phyloP scores from a whole-genome alignment of 2,329 filamentous ascomycete genomes.

The Aureobasidium zeae region DNA sequence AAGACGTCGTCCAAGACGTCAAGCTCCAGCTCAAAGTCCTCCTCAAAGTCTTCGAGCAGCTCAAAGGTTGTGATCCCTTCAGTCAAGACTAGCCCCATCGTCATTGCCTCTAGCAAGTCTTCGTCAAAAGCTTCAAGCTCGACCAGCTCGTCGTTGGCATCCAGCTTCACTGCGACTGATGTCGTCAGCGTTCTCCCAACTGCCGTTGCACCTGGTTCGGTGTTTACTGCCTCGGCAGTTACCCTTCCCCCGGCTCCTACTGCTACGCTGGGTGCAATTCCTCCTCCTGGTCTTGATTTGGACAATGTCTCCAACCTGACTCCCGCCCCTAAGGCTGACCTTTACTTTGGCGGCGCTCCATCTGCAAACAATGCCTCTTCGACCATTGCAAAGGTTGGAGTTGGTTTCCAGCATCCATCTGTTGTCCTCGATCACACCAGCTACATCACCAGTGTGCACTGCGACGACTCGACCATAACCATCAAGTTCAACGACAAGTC shows the following conservation, averaged over 20 bases:
- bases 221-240: constrained; percentile 6
- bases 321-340: background rate
- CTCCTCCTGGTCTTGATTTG: constrained; percentile 11
- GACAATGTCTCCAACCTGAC: constrained; percentile 13
- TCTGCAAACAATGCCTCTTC: background rate
- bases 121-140: no score
- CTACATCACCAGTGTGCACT: constrained; percentile 16
- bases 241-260: constrained; percentile 4
- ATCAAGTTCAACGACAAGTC: constrained; percentile 13
- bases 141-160: background rate
- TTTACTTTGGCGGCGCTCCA: constrained; percentile 9
- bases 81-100: background rate
- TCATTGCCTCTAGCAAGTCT: background rate
- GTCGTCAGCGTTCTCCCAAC: background rate
- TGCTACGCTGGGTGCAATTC: constrained; percentile 1
- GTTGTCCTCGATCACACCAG: constrained; percentile 17
- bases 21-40: no score
- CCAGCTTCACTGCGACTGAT: background rate
- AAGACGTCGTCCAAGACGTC: background rate
- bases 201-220: background rate
- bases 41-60: no score
- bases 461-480: constrained; percentile 3
- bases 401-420: constrained; percentile 16
- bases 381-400: constrained; percentile 1
- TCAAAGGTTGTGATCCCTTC: background rate